Base-by-base conservation (phyloP, 306 rosid species). In the Dryas drummondii region DNA sequence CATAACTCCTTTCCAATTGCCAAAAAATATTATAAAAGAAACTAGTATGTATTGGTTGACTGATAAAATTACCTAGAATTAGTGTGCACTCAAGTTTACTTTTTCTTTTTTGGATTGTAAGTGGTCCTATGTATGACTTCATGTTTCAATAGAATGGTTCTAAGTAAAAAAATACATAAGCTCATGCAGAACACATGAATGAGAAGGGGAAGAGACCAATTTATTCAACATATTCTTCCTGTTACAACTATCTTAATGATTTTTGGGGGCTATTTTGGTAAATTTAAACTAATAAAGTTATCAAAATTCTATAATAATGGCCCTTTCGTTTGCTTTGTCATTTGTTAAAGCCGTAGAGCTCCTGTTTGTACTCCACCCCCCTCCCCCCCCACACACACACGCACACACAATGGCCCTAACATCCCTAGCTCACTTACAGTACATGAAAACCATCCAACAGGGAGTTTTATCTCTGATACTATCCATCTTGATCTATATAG, bases 161-260 rank as follows among this genome's bases (percentile, higher is more conserved):
- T n/a, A 16, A 40, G 49, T 70, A 11, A 44, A 41, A 41, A 37
- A 3, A 40, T 50, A 51, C 54, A 66, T n/a, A 15, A 49, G 32
- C 5, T 8, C 42, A 27, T 68, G 72, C 45, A 68, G 62, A 68
- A 52, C 49, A 70, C 17, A 52, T 40, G 74, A 52, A 52, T 2
- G 50, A 52, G 16, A 52, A n/a, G 60, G 16, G 60, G 2, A 51
- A 32, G 48, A 15, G 27, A 68, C 58, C 58, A 68, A 6, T 48
- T 48, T 6, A 19, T 7, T 66, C 42, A 47, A 6, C 56, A 13
- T 9, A 19, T 55, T n/a, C 60, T 14, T 52, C 17, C 60, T 17
- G 26, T n/a, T 55, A 16, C 32, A 55, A 55, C 15, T 17, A 52
- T 52, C 26, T 55, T 17, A 17, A 6, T 8, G 57, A 4, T 48